A percentile compares a stretch with the other conserved stretches of the same genome.
These are phyloP conservation scores for Insectozyma bohioensis DNA, from an alignment of 1,139 yeast species.

Conservation along the genomic window DNA sequence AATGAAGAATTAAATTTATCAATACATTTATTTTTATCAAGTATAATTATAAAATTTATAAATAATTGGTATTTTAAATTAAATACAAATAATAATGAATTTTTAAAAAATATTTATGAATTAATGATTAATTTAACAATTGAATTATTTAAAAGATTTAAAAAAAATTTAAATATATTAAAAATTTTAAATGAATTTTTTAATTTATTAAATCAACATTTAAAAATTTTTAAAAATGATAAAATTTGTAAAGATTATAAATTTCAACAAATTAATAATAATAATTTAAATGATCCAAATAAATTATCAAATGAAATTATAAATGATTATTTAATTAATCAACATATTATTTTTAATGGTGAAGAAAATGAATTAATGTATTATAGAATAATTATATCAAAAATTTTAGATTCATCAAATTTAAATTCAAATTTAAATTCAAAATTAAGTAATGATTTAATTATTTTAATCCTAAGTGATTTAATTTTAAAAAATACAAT, in stretches of 20 bases:
- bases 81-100: constrained; percentile 40
- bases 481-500: constrained; percentile 32
- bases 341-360: constrained; percentile 21
- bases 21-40: constrained; percentile 37
- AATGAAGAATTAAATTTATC: constrained; percentile 29
- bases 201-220: constrained; percentile 28
- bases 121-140: constrained; percentile 30
- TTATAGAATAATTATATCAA: constrained; percentile 25
- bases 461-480: constrained; percentile 33
- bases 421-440: constrained; percentile 22
- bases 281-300: constrained; percentile 11
- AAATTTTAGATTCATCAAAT: constrained; percentile 21
- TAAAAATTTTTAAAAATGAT: constrained; percentile 17
- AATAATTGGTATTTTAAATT: constrained; percentile 44
- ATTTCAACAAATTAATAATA: constrained; percentile 1
- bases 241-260: constrained; percentile 18
- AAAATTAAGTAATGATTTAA: constrained; percentile 28
- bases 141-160: no score
- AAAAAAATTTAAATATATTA: no score
- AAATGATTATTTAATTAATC: constrained; percentile 13
- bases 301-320: constrained; percentile 13
- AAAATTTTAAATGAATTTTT: constrained; percentile 25
- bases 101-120: constrained; percentile 30
- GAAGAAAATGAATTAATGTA: constrained; percentile 17
- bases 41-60: constrained; percentile 34